Percentiles rank a stretch among this genome's conserved stretches.
Conservation (phyloP, 176 grass and related monocot species). For the Paspalum vaginatum region DNA sequence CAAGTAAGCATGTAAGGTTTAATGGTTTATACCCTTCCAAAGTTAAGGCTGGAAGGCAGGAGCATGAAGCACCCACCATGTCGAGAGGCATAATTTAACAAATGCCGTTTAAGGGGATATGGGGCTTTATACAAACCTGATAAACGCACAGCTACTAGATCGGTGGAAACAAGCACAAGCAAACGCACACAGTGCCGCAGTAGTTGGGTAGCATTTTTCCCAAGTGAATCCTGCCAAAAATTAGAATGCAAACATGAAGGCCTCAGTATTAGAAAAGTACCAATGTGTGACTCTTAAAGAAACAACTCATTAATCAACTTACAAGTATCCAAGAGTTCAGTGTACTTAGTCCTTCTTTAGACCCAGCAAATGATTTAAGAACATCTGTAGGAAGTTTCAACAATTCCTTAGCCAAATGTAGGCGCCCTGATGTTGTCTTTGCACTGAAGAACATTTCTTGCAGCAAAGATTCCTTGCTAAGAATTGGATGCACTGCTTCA, state of each 20-base stretch:
- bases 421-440: constrained; percentile 86
- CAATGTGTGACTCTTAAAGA: constrained; percentile 20
- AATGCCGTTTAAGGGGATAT: constrained; percentile 12
- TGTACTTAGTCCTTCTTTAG: constrained; percentile 81
- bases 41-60: constrained; percentile 9
- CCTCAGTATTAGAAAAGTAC: constrained; percentile 28
- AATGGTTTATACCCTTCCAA: constrained; percentile 31
- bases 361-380: constrained; percentile 92
- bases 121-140: constrained; percentile 62
- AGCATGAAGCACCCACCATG: constrained; percentile 1
- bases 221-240: constrained; percentile 82
- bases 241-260: constrained; percentile 39
- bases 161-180: constrained; percentile 87
- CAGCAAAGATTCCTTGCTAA: constrained; percentile 75
- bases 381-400: constrained; percentile 65
- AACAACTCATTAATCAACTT: constrained; percentile 47
- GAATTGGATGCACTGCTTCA: constrained; percentile 55
- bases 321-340: constrained; percentile 98
- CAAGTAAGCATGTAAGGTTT: neutral
- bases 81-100: constrained; percentile 4
- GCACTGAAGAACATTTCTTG: constrained; percentile 94
- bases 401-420: constrained; percentile 90
- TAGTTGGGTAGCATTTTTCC: constrained; percentile 95
- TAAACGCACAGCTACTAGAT: constrained; percentile 86
- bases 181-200: constrained; percentile 93